Base-by-base conservation (phyloP, 345 rosid species). In the Litchi chinensis region DNA sequence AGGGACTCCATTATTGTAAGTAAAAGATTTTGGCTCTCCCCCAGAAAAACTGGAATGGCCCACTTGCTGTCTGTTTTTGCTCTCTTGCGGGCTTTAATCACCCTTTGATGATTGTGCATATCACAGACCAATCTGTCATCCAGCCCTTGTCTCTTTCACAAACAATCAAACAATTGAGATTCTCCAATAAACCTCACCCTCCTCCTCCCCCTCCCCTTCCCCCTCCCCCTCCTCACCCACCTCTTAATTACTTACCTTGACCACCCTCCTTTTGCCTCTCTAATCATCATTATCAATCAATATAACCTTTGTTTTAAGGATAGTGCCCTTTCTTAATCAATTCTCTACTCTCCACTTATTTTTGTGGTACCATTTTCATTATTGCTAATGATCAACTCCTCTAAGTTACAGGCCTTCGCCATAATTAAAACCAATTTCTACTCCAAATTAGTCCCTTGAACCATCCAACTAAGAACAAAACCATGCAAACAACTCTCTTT, bases 1-100 rank as follows among this genome's bases (percentile, higher is more conserved):
- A 48, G 76, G 79, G 86, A 82, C 81, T 87, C 87, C 76, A 87
- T 91, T 91, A 91, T 91, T 87, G 95, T 75, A 75, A 84, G 71
- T 78, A 22, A 60, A 39, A 75, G 71, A 75, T 63, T 79, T 79
- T 79, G 72, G 62, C 71, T 70, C 71, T 78, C 82, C 75, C 85
- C 83, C 74, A 77, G 65, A 80, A 87, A 83, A 78, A 83, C 85
- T 85, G 79, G 86, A 84, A 64, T 87, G 93, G 71, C 90, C 93
- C 90, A 86, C 89, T 69, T 77, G 83, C 81, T 90, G 83, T 89
- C 89, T 82, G 88, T 85, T 78, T 79, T 79, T 60, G 79, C 59
- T 54, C 78, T 79, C 77, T 65, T 82, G 87, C 74, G 85, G 86
- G 87, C 88, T 80, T 85, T 86, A 87, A 82, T 85, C 86, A 84